Percentiles rank a stretch among this genome's conserved stretches.
phyloP scores from a whole-genome alignment of 2,329 filamentous ascomycete species.

The Paraphoma chrysanthemicola region DNA sequence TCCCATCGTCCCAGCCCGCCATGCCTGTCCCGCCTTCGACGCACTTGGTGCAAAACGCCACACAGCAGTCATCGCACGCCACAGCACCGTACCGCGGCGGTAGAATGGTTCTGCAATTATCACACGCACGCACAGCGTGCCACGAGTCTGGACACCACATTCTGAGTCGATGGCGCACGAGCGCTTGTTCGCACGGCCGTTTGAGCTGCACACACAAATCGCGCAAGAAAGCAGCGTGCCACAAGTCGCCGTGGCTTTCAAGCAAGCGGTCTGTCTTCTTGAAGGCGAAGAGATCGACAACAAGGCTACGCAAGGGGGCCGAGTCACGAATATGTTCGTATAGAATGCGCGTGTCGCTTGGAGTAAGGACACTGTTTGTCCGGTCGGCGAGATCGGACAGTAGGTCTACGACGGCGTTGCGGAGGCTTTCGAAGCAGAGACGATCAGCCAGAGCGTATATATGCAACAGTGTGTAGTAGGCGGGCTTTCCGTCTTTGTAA shows the following conservation, averaged over 20 bases:
- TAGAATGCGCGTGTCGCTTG: constrained; percentile 56
- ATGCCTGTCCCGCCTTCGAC: constrained; percentile 40
- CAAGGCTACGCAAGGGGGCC: constrained; percentile 49
- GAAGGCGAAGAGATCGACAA: constrained; percentile 60
- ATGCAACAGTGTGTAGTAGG: constrained; percentile 59
- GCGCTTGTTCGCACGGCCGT: constrained; percentile 50
- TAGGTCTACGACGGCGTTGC: constrained; percentile 54
- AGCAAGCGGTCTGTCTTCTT: constrained; percentile 60
- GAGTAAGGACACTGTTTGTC: constrained; percentile 59
- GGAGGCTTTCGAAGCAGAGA: constrained; percentile 54
- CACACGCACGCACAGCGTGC: constrained; percentile 45
- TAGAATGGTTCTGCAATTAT: constrained; percentile 46
- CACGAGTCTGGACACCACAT: constrained; percentile 49
- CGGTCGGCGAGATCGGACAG: constrained; percentile 54
- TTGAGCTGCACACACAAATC: constrained; percentile 57
- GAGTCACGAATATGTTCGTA: constrained; percentile 53
- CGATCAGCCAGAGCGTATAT: constrained; percentile 56
- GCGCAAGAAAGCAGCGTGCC: constrained; percentile 57
- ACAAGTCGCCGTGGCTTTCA: constrained; percentile 54
- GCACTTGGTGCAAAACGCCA: constrained; percentile 52
- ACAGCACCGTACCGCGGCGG: constrained; percentile 48
- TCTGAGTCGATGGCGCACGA: constrained; percentile 51
- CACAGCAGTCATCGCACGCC: constrained; percentile 50
- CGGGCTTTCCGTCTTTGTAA: constrained; percentile 55
- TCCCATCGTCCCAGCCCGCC: constrained; percentile 41